Evolutionary conservation across 2,329 filamentous ascomycete genomes (phyloP).

Genomic region (Thelonectria rubi): DNA sequence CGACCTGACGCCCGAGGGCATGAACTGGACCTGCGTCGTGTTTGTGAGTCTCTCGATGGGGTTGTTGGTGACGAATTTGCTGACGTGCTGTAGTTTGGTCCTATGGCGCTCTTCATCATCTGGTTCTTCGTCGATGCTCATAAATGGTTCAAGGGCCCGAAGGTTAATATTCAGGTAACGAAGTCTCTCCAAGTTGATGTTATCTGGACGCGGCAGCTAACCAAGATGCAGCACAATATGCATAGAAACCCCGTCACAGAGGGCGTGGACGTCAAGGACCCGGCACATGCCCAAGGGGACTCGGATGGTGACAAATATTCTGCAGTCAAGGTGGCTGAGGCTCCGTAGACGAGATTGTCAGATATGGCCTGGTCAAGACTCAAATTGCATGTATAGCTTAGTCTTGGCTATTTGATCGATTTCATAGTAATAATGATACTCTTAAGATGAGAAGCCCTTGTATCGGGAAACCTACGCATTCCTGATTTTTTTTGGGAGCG

Average conservation of each 20-base stretch:
- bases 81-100: slow-evolving; percentile 7
- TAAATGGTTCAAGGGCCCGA: slow-evolving; percentile 29
- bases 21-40: slow-evolving; percentile 27
- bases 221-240: slow-evolving; percentile 14
- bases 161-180: slow-evolving; percentile 22
- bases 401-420: background rate
- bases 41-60: slow-evolving; percentile 10
- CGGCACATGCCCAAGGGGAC: background rate
- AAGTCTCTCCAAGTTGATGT: background rate
- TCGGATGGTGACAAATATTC: slow-evolving; percentile 13
- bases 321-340: background rate
- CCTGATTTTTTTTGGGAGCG: too few species aligned
- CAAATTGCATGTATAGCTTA: background rate
- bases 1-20: slow-evolving; percentile 20
- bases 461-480: too few species aligned
- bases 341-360: background rate
- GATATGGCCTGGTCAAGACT: background rate
- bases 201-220: background rate
- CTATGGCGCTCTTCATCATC: slow-evolving; percentile 6
- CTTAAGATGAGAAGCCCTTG: background rate
- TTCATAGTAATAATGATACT: background rate
- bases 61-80: background rate
- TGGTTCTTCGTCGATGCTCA: slow-evolving; percentile 27
- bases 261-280: slow-evolving; percentile 17
- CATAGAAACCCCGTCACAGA: background rate